Conservation (phyloP, 306 rosid genomes). For the Dalbergia cochinchinensis region DNA sequence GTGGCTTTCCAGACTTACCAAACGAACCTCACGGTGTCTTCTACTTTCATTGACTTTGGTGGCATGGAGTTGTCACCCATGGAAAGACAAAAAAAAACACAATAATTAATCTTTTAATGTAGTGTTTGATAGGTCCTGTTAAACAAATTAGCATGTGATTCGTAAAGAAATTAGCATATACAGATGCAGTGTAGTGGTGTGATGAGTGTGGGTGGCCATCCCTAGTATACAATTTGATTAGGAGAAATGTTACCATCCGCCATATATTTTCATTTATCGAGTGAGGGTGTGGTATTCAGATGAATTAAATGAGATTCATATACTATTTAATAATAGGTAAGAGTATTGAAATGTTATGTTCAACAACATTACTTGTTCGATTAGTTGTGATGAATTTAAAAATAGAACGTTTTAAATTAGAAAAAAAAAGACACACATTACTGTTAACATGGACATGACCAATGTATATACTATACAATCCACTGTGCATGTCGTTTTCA, state of each 20-base stretch:
- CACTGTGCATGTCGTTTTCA: neutral
- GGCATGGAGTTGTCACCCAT: neutral
- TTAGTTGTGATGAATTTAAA: no score
- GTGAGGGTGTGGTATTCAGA: no score
- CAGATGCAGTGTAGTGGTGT: neutral
- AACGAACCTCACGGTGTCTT: neutral
- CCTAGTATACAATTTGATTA: neutral
- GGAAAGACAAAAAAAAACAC: neutral
- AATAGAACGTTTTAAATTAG: no score
- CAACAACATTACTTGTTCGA: no score
- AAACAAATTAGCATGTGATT: neutral
- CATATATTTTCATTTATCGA: no score
- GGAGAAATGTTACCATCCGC: neutral
- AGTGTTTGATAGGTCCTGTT: neutral
- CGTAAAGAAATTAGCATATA: neutral
- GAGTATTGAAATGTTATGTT: no score
- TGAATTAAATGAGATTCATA: no score
- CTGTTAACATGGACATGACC: neutral
- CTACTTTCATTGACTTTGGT: conserved; percentile 7
- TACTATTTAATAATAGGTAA: no score
- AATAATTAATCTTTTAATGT: neutral
- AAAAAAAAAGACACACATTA: neutral
- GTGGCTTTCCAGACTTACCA: neutral
- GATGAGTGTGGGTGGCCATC: neutral
- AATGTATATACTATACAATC: neutral